These are phyloP conservation scores for Trichomonas gallinae DNA, from an alignment of 208 protist genomes.

Conservation along the genomic window DNA sequence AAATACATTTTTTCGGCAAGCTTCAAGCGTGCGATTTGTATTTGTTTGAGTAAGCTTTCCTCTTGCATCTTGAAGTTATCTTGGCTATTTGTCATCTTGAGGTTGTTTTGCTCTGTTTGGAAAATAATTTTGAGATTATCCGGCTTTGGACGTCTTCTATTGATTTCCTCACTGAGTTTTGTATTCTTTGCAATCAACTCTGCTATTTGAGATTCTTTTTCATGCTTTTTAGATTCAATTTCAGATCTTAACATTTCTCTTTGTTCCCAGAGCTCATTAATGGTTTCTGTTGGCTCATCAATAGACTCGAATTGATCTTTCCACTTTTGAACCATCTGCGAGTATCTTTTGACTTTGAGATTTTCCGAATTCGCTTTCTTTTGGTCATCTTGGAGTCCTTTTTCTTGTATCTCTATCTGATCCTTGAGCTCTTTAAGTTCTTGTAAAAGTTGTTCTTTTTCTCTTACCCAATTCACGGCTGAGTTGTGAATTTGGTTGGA, in stretches of 20 bases:
- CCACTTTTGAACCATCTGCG: background rate
- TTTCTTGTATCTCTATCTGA: background rate
- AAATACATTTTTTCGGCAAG: background rate
- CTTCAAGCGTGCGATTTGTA: background rate
- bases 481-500: background rate
- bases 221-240: background rate
- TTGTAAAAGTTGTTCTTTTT: background rate
- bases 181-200: background rate
- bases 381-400: background rate
- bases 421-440: background rate
- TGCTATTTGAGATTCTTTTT: background rate
- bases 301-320: background rate
- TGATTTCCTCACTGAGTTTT: background rate
- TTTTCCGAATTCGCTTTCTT: background rate
- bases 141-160: background rate
- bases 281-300: background rate
- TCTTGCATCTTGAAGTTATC: background rate
- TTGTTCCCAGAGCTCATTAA: background rate
- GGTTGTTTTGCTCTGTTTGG: background rate
- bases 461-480: background rate
- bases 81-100: background rate
- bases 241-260: background rate
- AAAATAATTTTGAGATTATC: background rate
- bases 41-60: background rate
- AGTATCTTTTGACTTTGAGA: background rate